Percentiles rank a stretch among this genome's conserved stretches.
phyloP scores from a whole-genome alignment of 1,284 basidiomycete species.

The Stereum hirsutum region DNA sequence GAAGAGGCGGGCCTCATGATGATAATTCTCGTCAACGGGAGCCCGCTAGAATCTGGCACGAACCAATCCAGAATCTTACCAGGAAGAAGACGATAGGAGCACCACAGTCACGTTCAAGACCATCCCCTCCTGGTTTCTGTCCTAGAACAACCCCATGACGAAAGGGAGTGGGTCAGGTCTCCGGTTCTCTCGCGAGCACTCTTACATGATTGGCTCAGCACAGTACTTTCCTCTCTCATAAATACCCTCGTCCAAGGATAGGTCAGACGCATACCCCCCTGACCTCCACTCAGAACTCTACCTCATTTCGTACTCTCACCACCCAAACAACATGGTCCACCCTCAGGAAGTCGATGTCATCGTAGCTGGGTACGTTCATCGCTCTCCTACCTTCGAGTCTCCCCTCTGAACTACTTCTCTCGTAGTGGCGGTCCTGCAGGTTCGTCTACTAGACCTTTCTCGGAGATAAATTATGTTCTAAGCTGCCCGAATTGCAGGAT shows the following conservation, averaged over 20 bases:
- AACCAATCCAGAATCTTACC: too few species aligned
- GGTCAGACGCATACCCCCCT: neutral
- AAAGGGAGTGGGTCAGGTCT: too few species aligned
- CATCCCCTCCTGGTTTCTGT: too few species aligned
- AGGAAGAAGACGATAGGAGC: too few species aligned
- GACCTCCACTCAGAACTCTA: neutral
- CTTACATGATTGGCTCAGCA: too few species aligned
- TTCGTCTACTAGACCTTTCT: slow-evolving; percentile 11
- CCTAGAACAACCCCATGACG: too few species aligned
- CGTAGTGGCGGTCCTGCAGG: slow-evolving; percentile 56
- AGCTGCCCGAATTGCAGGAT: slow-evolving; percentile 26
- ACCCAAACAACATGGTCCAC: slow-evolving; percentile 31
- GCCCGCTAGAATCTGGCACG: too few species aligned
- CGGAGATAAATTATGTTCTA: neutral
- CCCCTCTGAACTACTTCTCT: slow-evolving; percentile 6
- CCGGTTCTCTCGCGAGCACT: too few species aligned
- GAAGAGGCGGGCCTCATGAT: too few species aligned
- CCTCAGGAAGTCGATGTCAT: slow-evolving; percentile 71
- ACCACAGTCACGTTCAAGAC: too few species aligned
- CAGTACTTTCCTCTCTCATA: too few species aligned
- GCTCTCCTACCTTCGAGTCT: neutral
- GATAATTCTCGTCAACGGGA: too few species aligned
- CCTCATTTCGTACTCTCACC: neutral
- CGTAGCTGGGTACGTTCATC: slow-evolving; percentile 34
- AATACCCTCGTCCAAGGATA: neutral